A percentile compares a stretch with the other conserved stretches of the same genome.
Evolutionary conservation across 371 early-diverging fungal species (phyloP).

Genomic region (Funneliformis caledonium): DNA sequence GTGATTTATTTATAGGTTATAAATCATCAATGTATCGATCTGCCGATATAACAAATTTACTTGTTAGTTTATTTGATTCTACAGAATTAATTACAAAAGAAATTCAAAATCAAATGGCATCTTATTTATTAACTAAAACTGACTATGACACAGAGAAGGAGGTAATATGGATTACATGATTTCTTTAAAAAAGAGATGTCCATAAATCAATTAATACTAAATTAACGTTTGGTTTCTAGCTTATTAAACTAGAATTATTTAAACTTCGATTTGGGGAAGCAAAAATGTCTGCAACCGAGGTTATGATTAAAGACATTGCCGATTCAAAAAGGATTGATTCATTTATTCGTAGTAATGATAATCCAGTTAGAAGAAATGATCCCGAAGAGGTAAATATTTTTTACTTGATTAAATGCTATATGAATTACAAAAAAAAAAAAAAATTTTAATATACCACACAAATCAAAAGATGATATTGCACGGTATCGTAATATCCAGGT

Average conservation of each 20-base stretch:
- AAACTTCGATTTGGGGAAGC: constrained; percentile 66
- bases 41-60: constrained; percentile 58
- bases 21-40: constrained; percentile 49
- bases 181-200: not conserved
- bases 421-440: not conserved
- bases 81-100: constrained; percentile 63
- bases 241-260: constrained; percentile 62
- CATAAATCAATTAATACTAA: not conserved
- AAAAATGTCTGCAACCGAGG: constrained; percentile 61
- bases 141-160: constrained; percentile 58
- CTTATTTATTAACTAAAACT: constrained; percentile 49
- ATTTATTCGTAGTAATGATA: not conserved
- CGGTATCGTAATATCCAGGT: constrained; percentile 56
- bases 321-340: constrained; percentile 62
- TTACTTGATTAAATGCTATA: not conserved
- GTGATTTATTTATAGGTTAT: constrained; percentile 41
- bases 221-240: constrained; percentile 38
- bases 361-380: not conserved
- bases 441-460: not conserved
- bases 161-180: constrained; percentile 41
- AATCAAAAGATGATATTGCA: constrained; percentile 44
- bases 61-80: constrained; percentile 63
- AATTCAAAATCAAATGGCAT: constrained; percentile 58
- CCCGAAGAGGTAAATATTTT: not conserved
- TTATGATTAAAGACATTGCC: constrained; percentile 69